phyloP scores from a whole-genome alignment of 345 rosid genomes.

The Salix arbutifolia region DNA sequence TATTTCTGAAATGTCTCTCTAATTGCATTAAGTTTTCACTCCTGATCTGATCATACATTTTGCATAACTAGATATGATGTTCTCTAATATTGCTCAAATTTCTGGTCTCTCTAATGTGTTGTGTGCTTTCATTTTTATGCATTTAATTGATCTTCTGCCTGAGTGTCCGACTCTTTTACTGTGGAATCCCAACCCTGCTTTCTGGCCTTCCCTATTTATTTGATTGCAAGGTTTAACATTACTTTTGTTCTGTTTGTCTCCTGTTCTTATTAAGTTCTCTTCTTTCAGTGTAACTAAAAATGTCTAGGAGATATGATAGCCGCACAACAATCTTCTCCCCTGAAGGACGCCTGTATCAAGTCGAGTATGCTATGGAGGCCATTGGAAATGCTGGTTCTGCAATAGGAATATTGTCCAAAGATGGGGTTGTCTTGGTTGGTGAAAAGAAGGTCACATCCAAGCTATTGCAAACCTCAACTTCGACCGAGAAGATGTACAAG shows the following conservation, averaged over 20 bases:
- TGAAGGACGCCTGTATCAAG: slow-evolving; percentile 98
- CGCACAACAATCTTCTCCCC: slow-evolving; percentile 99
- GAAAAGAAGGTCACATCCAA: slow-evolving; percentile 98
- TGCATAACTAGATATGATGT: not conserved
- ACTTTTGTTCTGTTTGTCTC: not conserved
- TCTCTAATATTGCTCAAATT: not conserved
- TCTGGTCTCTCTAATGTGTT: not conserved
- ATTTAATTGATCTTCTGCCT: not conserved
- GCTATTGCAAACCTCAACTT: slow-evolving; percentile 85
- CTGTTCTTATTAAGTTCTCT: not conserved
- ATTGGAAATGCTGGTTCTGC: slow-evolving; percentile 97
- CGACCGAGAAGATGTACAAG: slow-evolving; percentile 96
- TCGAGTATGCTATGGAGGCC: slow-evolving; percentile 98
- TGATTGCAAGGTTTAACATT: not conserved
- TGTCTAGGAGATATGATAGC: slow-evolving; percentile 99
- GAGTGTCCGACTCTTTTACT: not conserved
- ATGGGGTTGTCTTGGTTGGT: slow-evolving; percentile 86
- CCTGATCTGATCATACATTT: not conserved
- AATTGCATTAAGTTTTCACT: not conserved
- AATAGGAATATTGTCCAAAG: slow-evolving; percentile 79
- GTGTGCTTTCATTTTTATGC: not conserved
- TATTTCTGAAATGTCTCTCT: not conserved
- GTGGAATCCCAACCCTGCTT: not conserved
- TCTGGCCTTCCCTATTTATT: not conserved
- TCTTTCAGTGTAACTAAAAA: slow-evolving; percentile 17